These are phyloP conservation scores for Turritis glabra DNA, from an alignment of 345 rosid genomes.

Conservation along the genomic window DNA sequence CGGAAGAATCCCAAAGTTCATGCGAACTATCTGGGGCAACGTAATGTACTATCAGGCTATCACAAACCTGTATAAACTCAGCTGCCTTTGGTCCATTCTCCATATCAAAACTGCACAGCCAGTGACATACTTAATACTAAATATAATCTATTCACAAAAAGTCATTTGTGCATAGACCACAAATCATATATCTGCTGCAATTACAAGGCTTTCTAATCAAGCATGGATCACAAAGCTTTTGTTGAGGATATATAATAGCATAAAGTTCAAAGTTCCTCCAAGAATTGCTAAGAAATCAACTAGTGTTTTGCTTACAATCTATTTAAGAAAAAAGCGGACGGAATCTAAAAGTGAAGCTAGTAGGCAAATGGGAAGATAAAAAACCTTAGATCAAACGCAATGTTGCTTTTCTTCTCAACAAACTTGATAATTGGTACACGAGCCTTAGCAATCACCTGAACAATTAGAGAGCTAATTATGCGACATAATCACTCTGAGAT, in stretches of 20 bases:
- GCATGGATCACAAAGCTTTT: background rate
- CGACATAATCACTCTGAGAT: background rate
- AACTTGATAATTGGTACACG: constrained; percentile 96
- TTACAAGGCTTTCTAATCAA: background rate
- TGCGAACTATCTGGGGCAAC: background rate
- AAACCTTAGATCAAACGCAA: constrained; percentile 87
- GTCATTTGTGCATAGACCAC: background rate
- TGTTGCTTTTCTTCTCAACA: constrained; percentile 76
- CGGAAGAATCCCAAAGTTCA: background rate
- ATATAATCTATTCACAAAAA: background rate
- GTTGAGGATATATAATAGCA: background rate
- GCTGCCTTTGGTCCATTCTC: constrained; percentile 96
- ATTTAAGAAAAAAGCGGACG: background rate
- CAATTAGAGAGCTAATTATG: constrained; percentile 10
- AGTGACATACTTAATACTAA: constrained; percentile 20
- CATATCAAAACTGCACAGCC: constrained; percentile 73
- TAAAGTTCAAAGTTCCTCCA: background rate
- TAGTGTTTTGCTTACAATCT: background rate
- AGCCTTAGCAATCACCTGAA: constrained; percentile 87
- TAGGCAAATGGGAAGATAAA: background rate
- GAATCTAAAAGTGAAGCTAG: background rate
- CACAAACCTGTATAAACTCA: constrained; percentile 81
- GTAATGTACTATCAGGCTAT: background rate
- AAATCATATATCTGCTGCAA: background rate
- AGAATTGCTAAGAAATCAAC: background rate